Conservation (phyloP, 2,329 filamentous ascomycete genomes). For the Falciphora oryzae region DNA sequence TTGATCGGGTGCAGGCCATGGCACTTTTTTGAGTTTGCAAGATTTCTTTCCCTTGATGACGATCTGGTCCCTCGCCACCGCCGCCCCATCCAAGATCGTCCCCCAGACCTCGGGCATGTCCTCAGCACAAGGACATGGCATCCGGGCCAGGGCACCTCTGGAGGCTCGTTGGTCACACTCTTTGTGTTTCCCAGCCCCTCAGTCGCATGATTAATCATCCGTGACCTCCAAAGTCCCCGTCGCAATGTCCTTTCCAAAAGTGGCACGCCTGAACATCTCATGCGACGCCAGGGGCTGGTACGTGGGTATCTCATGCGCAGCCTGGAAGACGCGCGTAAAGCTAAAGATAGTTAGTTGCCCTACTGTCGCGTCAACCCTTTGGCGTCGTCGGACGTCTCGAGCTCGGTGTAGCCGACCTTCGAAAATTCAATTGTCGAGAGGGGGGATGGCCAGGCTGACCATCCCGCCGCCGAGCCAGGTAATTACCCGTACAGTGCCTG, state of each 20-base stretch:
- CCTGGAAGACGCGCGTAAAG: conserved; percentile 52
- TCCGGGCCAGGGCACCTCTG: conserved; percentile 11
- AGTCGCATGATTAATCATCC: conserved; percentile 13
- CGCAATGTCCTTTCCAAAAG: conserved; percentile 13
- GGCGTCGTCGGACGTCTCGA: conserved; percentile 51
- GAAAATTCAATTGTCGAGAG: conserved; percentile 37
- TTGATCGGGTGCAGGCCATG: too few species aligned
- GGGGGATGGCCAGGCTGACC: conserved; percentile 42
- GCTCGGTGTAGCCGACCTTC: conserved; percentile 55
- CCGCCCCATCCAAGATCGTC: conserved; percentile 14
- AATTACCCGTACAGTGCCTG: conserved; percentile 51
- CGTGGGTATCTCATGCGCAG: conserved; percentile 50
- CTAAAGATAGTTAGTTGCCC: conserved; percentile 61
- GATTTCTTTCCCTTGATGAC: too few species aligned
- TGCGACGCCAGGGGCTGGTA: conserved; percentile 42
- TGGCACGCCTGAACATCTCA: conserved; percentile 42
- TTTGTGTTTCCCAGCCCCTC: conserved; percentile 13
- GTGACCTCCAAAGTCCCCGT: conserved; percentile 13
- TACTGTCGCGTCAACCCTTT: conserved; percentile 61
- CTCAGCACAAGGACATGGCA: conserved; percentile 18
- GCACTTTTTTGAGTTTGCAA: too few species aligned
- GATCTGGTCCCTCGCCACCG: conserved; percentile 17
- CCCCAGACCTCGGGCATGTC: conserved; percentile 17
- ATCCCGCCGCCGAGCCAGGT: conserved; percentile 52
- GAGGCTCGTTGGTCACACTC: conserved; percentile 13